Percentiles rank a stretch among this genome's conserved stretches.
Evolutionary conservation across 169 alveolate species (phyloP).

Genomic region (Cryptosporidium bovis): DNA sequence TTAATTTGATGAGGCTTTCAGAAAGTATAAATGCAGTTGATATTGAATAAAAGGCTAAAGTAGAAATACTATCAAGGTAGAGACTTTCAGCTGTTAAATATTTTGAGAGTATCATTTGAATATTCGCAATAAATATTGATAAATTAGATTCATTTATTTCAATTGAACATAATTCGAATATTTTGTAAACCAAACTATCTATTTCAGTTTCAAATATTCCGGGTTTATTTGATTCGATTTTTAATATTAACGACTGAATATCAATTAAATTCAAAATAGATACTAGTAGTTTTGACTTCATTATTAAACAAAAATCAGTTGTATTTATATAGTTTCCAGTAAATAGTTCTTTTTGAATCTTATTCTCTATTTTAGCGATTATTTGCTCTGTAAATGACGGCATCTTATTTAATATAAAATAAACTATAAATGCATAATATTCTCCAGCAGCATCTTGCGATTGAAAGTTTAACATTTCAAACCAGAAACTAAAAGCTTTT

Average conservation of each 20-base stretch:
- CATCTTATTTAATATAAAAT: background rate
- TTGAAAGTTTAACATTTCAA: background rate
- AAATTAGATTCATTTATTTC: background rate
- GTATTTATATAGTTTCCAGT: background rate
- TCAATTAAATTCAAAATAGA: background rate
- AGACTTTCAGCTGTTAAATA: background rate
- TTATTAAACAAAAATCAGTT: background rate
- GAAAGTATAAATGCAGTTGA: slow-evolving; percentile 28
- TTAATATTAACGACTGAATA: background rate
- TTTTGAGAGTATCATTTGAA: slow-evolving; percentile 47
- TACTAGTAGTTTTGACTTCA: slow-evolving; percentile 1
- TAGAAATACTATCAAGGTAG: no score
- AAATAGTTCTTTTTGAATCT: background rate
- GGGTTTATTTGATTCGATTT: background rate
- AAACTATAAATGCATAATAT: background rate
- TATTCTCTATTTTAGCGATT: background rate
- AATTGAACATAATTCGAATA: slow-evolving; percentile 2
- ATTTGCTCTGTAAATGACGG: slow-evolving; percentile 25
- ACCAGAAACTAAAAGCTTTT: slow-evolving; percentile 23
- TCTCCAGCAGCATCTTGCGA: slow-evolving; percentile 2
- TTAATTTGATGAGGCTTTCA: background rate
- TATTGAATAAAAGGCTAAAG: background rate
- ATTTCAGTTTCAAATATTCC: background rate
- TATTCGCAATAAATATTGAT: slow-evolving; percentile 17
- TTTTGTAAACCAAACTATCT: background rate